A percentile compares a stretch with the other conserved stretches of the same genome.
Conservation (phyloP, 495 filamentous ascomycete species). For the Trichoderma erinaceum region DNA sequence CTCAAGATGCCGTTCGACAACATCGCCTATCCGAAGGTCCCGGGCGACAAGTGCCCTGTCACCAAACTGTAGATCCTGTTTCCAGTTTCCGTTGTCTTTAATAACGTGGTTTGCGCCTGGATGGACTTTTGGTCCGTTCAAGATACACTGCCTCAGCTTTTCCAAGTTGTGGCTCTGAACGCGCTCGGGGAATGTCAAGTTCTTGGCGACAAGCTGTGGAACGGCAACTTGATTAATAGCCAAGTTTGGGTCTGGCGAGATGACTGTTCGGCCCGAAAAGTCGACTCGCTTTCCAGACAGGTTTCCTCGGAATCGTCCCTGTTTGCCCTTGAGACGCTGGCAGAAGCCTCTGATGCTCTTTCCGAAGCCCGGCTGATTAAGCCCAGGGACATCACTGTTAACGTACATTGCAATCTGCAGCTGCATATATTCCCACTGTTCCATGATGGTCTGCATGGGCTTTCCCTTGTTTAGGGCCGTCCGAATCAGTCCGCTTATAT, state of each 20-base stretch:
- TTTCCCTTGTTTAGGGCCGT: constrained; percentile 73
- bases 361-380: constrained; percentile 65
- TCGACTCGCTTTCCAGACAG: constrained; percentile 97
- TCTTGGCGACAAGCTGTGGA: constrained; percentile 81
- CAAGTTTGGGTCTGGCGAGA: constrained; percentile 92
- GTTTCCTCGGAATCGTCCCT: constrained; percentile 94
- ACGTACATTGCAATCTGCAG: constrained; percentile 94
- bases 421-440: constrained; percentile 96
- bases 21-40: constrained; percentile 71
- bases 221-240: constrained; percentile 92
- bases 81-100: constrained; percentile 59
- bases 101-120: constrained; percentile 81
- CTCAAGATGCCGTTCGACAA: constrained; percentile 89
- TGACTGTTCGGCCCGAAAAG: constrained; percentile 95
- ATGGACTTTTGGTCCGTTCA: constrained; percentile 67
- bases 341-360: constrained; percentile 88
- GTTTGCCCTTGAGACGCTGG: constrained; percentile 92
- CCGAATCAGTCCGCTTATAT: constrained; percentile 77
- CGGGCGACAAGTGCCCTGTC: constrained; percentile 60
- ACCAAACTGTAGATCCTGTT: constrained; percentile 69
- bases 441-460: constrained; percentile 83
- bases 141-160: constrained; percentile 66
- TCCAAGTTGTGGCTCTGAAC: constrained; percentile 76
- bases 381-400: constrained; percentile 90
- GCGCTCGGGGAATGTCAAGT: constrained; percentile 88